phyloP scores from a whole-genome alignment of 2,329 filamentous ascomycete species.

The Curvularia verruculosa region DNA sequence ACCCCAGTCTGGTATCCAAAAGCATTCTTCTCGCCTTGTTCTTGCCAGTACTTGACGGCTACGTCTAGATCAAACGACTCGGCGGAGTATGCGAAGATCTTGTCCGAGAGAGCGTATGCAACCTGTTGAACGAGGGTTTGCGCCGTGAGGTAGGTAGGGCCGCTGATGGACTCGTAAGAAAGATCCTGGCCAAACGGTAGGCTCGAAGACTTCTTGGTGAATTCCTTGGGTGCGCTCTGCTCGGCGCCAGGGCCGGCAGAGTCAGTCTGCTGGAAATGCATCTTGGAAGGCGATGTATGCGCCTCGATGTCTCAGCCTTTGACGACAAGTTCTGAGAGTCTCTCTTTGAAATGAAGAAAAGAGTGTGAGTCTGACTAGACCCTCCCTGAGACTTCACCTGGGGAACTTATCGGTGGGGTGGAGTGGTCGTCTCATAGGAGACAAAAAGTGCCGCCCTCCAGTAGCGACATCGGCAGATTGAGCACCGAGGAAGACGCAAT shows the following conservation, averaged over 20 bases:
- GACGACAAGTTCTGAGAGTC: conserved; percentile 8
- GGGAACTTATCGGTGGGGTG: conserved; percentile 16
- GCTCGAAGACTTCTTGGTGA: conserved; percentile 54
- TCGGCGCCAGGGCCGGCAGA: conserved; percentile 47
- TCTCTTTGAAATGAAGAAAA: conserved; percentile 17
- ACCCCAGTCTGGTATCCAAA: conserved; percentile 81
- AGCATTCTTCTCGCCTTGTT: conserved; percentile 73
- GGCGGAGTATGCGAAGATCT: conserved; percentile 95
- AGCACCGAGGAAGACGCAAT: conserved; percentile 35
- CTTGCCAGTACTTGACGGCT: conserved; percentile 79
- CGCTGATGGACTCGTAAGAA: conserved; percentile 68
- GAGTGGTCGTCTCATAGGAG: conserved; percentile 19
- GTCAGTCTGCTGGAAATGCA: conserved; percentile 48
- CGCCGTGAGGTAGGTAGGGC: conserved; percentile 89
- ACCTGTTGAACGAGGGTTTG: conserved; percentile 96
- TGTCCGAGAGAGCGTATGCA: conserved; percentile 92
- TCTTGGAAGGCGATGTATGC: conserved; percentile 26
- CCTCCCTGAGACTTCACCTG: conserved; percentile 24
- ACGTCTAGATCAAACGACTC: conserved; percentile 90
- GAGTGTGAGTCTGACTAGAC: conserved; percentile 13
- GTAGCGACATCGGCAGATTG: conserved; percentile 39
- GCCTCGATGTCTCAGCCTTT: conserved; percentile 17
- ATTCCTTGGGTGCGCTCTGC: conserved; percentile 41
- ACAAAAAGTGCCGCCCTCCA: conserved; percentile 25
- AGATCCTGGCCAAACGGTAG: conserved; percentile 61